phyloP scores from a whole-genome alignment of 2,329 filamentous ascomycete genomes.

The Bipolaris cookei region DNA sequence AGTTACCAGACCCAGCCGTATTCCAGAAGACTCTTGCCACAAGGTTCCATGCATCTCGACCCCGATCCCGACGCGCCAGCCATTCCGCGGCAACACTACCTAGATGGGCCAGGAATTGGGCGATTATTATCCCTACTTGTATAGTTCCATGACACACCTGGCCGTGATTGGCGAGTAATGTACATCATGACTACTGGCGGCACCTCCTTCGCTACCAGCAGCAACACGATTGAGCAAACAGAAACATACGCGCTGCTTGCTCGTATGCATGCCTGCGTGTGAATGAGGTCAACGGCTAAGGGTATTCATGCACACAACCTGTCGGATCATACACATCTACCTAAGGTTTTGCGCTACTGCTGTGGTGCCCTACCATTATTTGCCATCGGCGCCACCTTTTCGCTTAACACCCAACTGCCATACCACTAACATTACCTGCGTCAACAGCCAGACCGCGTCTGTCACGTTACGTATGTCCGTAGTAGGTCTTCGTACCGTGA shows the following conservation, averaged over 20 bases:
- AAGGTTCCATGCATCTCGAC: conserved; percentile 6
- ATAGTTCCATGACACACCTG: background rate
- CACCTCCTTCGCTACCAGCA: background rate
- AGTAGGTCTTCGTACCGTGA: background rate
- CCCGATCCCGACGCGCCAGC: conserved; percentile 4
- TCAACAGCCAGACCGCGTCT: conserved; percentile 3
- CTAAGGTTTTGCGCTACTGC: conserved; percentile 21
- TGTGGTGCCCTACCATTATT: conserved; percentile 23
- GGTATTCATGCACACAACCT: conserved; percentile 13
- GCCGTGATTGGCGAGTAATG: background rate
- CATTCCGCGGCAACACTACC: conserved; percentile 7
- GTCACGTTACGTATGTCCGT: conserved; percentile 1
- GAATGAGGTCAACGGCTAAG: conserved; percentile 19
- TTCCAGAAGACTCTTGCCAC: conserved; percentile 28
- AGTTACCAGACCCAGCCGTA: conserved; percentile 5
- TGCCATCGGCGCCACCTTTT: conserved; percentile 19
- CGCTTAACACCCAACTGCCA: conserved; percentile 8
- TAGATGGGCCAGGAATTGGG: background rate
- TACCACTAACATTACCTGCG: conserved; percentile 7
- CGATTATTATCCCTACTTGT: background rate
- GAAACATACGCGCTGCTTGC: conserved; percentile 5
- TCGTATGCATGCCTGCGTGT: conserved; percentile 7
- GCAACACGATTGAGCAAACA: background rate
- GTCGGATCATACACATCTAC: conserved; percentile 21
- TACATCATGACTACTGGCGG: background rate